phyloP scores from a whole-genome alignment of 192 early-diverging fungal genomes.

The Thamnidium elegans region DNA sequence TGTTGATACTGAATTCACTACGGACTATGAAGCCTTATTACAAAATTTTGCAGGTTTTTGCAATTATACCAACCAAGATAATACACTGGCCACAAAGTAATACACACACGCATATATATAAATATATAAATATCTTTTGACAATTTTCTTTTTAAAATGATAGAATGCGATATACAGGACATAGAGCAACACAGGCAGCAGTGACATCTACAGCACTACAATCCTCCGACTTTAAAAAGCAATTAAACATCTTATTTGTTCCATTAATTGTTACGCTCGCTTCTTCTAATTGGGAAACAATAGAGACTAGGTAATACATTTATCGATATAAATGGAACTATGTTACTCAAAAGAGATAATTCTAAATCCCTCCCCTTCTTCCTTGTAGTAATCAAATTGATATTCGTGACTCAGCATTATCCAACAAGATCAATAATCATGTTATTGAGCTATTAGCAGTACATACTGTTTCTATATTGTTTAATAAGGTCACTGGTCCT shows the following conservation, averaged over 20 bases:
- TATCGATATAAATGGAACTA: too few relatives aligned
- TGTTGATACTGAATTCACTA: constrained; percentile 62
- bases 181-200: constrained; percentile 60
- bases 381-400: not conserved
- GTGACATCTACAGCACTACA: constrained; percentile 63
- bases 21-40: constrained; percentile 56
- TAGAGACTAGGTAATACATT: not conserved
- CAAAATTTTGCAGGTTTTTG: constrained; percentile 50
- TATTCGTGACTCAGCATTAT: not conserved
- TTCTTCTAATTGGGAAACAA: not conserved
- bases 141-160: not conserved
- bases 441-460: not conserved
- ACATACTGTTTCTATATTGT: constrained; percentile 5
- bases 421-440: not conserved
- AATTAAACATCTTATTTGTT: constrained; percentile 58
- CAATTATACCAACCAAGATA: constrained; percentile 30
- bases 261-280: constrained; percentile 40
- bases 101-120: not conserved
- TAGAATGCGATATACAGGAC: constrained; percentile 49
- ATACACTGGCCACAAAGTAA: constrained; percentile 26
- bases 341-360: too few relatives aligned
- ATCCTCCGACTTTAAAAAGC: constrained; percentile 55
- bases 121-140: not conserved
- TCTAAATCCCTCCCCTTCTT: too few relatives aligned
- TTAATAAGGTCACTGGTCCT: constrained; percentile 18